Evolutionary conservation across 2,329 filamentous ascomycete genomes (phyloP), one percentile per base, ranked within the genome.

Genomic region (Calycina herbarum): DNA sequence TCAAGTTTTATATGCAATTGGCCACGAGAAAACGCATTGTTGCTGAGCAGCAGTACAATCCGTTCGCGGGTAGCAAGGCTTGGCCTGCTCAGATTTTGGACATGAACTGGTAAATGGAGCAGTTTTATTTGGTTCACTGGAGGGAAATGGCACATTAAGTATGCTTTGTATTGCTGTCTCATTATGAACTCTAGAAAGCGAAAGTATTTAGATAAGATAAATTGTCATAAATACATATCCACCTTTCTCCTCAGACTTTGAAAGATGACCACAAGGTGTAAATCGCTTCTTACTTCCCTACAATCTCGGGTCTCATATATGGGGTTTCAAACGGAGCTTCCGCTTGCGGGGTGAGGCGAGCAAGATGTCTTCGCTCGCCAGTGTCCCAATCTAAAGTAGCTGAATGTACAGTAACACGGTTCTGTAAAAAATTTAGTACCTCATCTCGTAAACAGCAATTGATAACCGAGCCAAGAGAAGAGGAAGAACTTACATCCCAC

Each of bases 261-360:
- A 48, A 17, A 7, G 6, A 24, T 33, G 31, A 33, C 7, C 31
- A 4, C 20, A 24, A 24, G n/a, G 7, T 20, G 8, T 48, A 10
- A 1, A 3, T 10, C 7, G 17, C n/a, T 20, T 8, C 7, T 24
- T 11, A 51, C n/a, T 4, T 5, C 10, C n/a, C 6, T 2, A 2
- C 10, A 42, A 4, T 42, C 40, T 42, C 45, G 20, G 45, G 45
- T 6, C 63, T 64, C 0, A 62, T 61, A 61, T 64, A 67, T 51
- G 86, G 85, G 0, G 87, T 94, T 82, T 94, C 89, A 71, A 81
- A 92, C 0, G 92, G 92, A 66, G 80, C 78, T 80, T 95, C 92
- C 0, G 91, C 92, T 79, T 94, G 90, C 0, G 92, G 92, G 1
- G 92, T 94, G 73, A 96, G 89, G 45, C 92, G 84, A 7, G 91